phyloP scores from a whole-genome alignment of 2,329 filamentous ascomycete genomes.

The Dryadomyces sulphureus region DNA sequence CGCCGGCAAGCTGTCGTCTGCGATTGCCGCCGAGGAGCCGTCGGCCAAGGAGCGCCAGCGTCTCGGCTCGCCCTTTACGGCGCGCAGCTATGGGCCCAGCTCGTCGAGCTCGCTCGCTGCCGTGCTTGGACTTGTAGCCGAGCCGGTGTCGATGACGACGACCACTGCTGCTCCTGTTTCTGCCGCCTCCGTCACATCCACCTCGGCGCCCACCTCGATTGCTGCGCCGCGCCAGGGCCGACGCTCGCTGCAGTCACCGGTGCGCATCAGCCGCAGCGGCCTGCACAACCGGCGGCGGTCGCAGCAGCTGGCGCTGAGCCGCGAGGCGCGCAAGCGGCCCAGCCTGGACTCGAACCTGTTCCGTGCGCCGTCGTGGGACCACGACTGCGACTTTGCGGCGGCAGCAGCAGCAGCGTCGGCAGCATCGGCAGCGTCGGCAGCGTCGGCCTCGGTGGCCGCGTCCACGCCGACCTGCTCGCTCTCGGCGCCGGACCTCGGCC shows the following conservation, averaged over 20 bases:
- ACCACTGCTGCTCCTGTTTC: constrained; percentile 16
- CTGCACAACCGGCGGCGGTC: constrained; percentile 42
- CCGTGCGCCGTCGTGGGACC: constrained; percentile 24
- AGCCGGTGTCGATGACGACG: constrained; percentile 20
- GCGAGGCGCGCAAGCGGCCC: constrained; percentile 39
- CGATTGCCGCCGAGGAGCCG: constrained; percentile 12
- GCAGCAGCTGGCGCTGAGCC: constrained; percentile 22
- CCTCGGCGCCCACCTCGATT: constrained; percentile 23
- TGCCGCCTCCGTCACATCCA: background rate
- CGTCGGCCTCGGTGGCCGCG: background rate
- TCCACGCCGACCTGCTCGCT: constrained; percentile 11
- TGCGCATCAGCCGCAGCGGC: constrained; percentile 35
- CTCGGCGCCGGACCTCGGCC: constrained; percentile 16
- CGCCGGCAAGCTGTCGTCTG: constrained; percentile 3
- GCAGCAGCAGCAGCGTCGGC: background rate
- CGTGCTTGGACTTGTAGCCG: constrained; percentile 20
- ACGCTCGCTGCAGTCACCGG: constrained; percentile 37
- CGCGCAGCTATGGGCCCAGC: constrained; percentile 47
- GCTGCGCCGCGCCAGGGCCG: constrained; percentile 12
- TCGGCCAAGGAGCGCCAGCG: constrained; percentile 20
- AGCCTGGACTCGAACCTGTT: constrained; percentile 40
- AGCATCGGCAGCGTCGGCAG: background rate
- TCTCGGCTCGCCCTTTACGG: constrained; percentile 39
- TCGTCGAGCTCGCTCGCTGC: constrained; percentile 34
- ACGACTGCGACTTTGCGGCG: background rate